Evolutionary conservation across 352 stramenopile genomes (phyloP).

Genomic region (Blastocystis sp.): DNA sequence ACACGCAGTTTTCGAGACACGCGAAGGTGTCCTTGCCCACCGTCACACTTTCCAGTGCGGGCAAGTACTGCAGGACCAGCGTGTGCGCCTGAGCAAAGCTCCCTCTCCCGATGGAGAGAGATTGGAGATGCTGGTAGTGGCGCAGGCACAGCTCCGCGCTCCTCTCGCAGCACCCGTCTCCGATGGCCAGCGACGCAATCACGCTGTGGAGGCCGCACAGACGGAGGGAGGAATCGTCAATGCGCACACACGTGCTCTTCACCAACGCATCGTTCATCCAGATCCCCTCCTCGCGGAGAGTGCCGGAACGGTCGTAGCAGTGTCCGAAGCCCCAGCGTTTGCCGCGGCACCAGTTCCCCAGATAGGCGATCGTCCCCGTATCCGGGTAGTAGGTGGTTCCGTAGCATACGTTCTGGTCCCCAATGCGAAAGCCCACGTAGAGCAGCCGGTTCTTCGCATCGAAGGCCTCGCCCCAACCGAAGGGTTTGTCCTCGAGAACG

Average conservation of each 20-base stretch:
- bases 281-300: neutral
- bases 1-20: neutral
- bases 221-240: neutral
- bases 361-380: neutral
- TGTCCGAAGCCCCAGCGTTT: constrained; percentile 27
- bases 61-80: neutral
- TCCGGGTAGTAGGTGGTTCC: neutral
- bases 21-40: neutral
- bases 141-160: neutral
- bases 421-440: constrained; percentile 8
- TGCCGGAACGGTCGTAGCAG: neutral
- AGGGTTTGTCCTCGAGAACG: neutral
- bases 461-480: constrained; percentile 22
- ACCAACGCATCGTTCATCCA: constrained; percentile 1
- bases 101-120: neutral
- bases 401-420: neutral
- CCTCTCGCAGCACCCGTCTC: neutral
- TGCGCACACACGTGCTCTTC: neutral
- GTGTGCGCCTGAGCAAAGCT: neutral
- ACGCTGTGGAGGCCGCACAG: neutral
- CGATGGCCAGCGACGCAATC: neutral
- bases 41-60: neutral
- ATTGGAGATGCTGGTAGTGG: constrained; percentile 1
- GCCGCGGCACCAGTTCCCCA: neutral
- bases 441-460: neutral